Conservation (phyloP, 1,284 basidiomycete species). For the Malassezia psittaci region DNA sequence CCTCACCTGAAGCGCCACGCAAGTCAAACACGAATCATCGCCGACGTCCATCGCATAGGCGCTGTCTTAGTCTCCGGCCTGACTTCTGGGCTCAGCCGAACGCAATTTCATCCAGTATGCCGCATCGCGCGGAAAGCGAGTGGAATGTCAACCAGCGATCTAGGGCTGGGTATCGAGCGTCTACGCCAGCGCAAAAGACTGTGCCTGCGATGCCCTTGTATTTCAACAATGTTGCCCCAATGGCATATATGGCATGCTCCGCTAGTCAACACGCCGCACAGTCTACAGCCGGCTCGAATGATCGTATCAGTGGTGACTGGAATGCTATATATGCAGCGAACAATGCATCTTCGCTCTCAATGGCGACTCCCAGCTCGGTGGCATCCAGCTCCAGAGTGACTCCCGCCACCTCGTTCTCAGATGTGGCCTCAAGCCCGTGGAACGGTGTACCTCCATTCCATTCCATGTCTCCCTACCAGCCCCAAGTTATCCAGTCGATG, state of each 20-base stretch:
- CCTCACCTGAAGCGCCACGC: neutral
- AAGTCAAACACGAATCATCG: neutral
- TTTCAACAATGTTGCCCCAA: neutral
- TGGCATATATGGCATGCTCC: neutral
- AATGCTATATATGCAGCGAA: slow-evolving; percentile 3
- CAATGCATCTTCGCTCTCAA: slow-evolving; percentile 10
- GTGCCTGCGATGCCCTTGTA: neutral
- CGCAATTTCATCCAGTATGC: neutral
- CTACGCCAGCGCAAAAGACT: slow-evolving; percentile 9
- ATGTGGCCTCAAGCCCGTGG: slow-evolving; percentile 19
- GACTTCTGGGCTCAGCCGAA: slow-evolving; percentile 13
- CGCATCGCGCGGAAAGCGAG: slow-evolving; percentile 12
- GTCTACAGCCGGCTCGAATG: neutral
- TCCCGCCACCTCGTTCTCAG: slow-evolving; percentile 37
- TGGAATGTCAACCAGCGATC: slow-evolving; percentile 4
- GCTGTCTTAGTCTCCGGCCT: slow-evolving; percentile 12
- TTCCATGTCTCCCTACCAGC: neutral
- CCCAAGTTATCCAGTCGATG: too few relatives aligned
- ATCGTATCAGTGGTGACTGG: neutral
- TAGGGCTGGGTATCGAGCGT: slow-evolving; percentile 6
- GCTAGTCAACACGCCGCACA: neutral
- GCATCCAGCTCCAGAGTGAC: slow-evolving; percentile 34
- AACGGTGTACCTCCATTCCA: neutral
- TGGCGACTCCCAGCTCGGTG: slow-evolving; percentile 14
- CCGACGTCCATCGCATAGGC: slow-evolving; percentile 6